Percentiles rank a stretch among this genome's conserved stretches.
Conservation (phyloP, 2,329 filamentous ascomycete genomes). For the Clonostachys chloroleuca region DNA sequence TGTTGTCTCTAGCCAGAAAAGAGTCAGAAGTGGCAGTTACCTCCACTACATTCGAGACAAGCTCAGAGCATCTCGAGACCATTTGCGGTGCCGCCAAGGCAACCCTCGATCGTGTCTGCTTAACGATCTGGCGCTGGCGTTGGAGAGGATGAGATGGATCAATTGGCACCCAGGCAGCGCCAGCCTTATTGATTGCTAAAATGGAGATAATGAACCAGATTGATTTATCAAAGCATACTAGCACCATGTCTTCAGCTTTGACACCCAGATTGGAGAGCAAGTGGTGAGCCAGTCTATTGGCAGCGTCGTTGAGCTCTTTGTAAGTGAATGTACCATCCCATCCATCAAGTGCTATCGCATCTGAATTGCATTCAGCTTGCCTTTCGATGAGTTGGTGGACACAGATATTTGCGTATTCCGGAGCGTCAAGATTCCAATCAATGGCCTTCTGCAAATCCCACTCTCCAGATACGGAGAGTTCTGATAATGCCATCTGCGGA, state of each 20-base stretch:
- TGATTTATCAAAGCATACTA: constrained; percentile 11
- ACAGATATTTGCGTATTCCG: constrained; percentile 1
- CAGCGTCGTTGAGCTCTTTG: background rate
- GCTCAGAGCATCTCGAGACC: no score
- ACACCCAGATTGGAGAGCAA: constrained; percentile 8
- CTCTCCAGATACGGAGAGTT: background rate
- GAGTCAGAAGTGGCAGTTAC: background rate
- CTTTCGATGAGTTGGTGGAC: constrained; percentile 4
- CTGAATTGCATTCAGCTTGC: constrained; percentile 10
- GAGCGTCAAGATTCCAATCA: background rate
- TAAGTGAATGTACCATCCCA: background rate
- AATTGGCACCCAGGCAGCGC: constrained; percentile 12
- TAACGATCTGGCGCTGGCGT: background rate
- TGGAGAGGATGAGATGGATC: constrained; percentile 4
- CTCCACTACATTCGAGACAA: background rate
- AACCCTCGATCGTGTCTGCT: background rate
- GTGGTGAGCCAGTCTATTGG: background rate
- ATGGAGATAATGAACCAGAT: constrained; percentile 7
- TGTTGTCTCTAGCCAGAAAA: background rate
- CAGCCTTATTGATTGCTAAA: constrained; percentile 11
- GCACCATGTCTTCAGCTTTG: constrained; percentile 4
- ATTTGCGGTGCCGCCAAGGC: background rate
- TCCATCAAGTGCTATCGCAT: background rate
- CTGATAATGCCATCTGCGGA: background rate
- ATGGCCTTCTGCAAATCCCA: background rate